Evolutionary conservation across 2,329 filamentous ascomycete species (phyloP).

Genomic region (Aquanectria penicillioides): DNA sequence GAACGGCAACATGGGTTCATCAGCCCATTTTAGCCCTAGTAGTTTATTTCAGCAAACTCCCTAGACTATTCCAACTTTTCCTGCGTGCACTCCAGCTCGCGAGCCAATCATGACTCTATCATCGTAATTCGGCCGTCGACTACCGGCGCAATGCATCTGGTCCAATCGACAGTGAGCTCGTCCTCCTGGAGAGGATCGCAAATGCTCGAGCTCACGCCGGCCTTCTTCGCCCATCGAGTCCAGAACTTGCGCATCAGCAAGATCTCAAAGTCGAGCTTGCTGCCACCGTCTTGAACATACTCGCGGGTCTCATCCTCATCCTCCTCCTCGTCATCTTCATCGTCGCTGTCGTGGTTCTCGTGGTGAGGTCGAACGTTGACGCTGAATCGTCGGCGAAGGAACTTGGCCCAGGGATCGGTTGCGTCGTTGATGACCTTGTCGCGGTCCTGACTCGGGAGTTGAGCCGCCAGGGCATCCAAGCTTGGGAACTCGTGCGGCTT

Average conservation of each 20-base stretch:
- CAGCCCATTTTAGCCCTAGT: not conserved
- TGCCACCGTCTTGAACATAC: conserved; percentile 50
- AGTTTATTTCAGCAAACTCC: not conserved
- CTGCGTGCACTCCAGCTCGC: no score
- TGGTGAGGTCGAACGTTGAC: conserved; percentile 46
- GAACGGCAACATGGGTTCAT: not conserved
- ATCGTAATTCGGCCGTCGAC: conserved; percentile 79
- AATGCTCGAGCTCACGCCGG: conserved; percentile 66
- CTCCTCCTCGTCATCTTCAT: conserved; percentile 47
- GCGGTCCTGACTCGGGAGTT: conserved; percentile 32
- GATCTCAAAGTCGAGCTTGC: conserved; percentile 64
- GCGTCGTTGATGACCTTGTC: conserved; percentile 32
- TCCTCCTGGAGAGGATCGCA: conserved; percentile 67
- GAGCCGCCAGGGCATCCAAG: conserved; percentile 34
- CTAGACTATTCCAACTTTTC: not conserved
- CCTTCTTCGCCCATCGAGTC: conserved; percentile 76
- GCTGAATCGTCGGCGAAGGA: conserved; percentile 49
- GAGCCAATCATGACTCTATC: conserved; percentile 41
- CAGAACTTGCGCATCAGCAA: conserved; percentile 75
- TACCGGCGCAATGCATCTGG: conserved; percentile 79
- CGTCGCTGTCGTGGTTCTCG: conserved; percentile 55
- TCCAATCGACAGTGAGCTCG: conserved; percentile 77
- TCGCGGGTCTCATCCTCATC: conserved; percentile 30
- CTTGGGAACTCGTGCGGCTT: conserved; percentile 29
- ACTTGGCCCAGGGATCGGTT: conserved; percentile 48